phyloP scores from a whole-genome alignment of 306 rosid genomes.

The Fragaria nilgerrensis region DNA sequence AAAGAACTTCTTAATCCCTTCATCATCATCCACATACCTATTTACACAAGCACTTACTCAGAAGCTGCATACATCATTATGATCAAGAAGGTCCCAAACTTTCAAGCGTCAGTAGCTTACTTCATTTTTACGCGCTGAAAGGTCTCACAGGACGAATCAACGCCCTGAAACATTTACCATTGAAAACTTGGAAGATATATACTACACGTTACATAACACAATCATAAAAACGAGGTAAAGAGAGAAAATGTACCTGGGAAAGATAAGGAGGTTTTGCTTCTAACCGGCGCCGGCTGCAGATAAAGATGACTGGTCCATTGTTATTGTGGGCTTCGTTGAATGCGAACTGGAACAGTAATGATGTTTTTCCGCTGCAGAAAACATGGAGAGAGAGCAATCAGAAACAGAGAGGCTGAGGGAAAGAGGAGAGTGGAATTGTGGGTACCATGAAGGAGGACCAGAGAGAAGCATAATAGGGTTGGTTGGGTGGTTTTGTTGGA shows the following conservation, averaged over 20 bases:
- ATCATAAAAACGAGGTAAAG: background rate
- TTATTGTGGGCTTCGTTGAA: conserved; percentile 39
- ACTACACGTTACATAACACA: background rate
- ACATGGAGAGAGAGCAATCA: background rate
- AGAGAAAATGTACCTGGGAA: conserved; percentile 52
- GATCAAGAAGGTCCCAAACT: background rate
- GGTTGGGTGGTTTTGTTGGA: conserved; percentile 15
- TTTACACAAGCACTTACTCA: background rate
- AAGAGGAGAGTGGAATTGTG: background rate
- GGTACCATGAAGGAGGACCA: conserved; percentile 82
- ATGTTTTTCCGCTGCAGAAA: conserved; percentile 68
- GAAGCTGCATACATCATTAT: background rate
- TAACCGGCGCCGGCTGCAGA: conserved; percentile 54
- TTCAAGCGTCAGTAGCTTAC: conserved; percentile 33
- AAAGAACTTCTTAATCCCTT: conserved; percentile 76
- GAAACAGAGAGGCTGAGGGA: background rate
- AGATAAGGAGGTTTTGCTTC: conserved; percentile 84
- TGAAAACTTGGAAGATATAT: background rate
- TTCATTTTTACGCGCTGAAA: conserved; percentile 74
- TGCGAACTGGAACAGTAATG: conserved; percentile 82
- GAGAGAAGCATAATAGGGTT: conserved; percentile 55
- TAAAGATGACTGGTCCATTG: conserved; percentile 52
- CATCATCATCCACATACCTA: conserved; percentile 75
- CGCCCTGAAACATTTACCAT: conserved; percentile 43
- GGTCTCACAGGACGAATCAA: conserved; percentile 56